These are phyloP conservation scores for Hemerocallis citrina DNA, from an alignment of 106 monocot species.

Conservation along the genomic window DNA sequence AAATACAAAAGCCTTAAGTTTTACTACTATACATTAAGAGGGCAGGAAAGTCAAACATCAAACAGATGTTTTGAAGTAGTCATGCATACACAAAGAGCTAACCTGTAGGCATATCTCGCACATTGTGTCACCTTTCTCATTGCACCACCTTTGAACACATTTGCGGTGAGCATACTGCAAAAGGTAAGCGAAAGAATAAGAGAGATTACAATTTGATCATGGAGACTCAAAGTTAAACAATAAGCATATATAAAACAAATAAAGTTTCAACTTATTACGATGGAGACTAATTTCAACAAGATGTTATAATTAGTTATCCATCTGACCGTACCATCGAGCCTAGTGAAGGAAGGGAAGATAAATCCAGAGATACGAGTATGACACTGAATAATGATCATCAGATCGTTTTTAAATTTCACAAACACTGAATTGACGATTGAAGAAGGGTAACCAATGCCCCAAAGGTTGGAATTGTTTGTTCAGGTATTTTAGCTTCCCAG, in stretches of 20 bases:
- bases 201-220: background rate
- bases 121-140: slow-evolving; percentile 66
- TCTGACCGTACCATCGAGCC: too few species aligned
- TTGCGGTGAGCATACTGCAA: slow-evolving; percentile 78
- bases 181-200: background rate
- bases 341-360: too few species aligned
- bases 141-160: slow-evolving; percentile 84
- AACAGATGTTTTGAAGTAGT: background rate
- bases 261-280: too few species aligned
- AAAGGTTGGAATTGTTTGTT: too few species aligned
- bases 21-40: background rate
- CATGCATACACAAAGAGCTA: background rate
- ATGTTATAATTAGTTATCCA: too few species aligned
- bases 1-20: background rate
- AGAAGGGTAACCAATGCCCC: too few species aligned
- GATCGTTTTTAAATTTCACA: too few species aligned
- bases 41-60: background rate
- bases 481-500: too few species aligned
- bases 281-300: too few species aligned
- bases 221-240: background rate
- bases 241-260: background rate
- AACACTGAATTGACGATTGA: too few species aligned
- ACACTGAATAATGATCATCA: too few species aligned
- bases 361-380: too few species aligned
- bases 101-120: slow-evolving; percentile 92